Conservation (phyloP, 2,329 filamentous ascomycete genomes). For the Ophiostoma pallidulum region DNA sequence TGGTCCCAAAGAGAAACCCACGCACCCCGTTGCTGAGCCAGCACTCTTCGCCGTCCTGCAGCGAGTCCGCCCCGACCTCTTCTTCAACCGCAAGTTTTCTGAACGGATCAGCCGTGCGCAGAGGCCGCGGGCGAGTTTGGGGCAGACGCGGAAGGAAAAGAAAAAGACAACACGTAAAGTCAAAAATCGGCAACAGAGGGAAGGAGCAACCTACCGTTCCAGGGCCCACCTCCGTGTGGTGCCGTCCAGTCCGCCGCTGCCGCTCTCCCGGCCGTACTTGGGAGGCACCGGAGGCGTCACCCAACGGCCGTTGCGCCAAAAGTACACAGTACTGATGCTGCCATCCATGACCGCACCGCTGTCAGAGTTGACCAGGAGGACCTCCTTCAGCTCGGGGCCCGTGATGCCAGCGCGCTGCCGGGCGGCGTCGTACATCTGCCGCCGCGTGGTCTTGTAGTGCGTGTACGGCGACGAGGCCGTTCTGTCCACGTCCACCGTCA, state of each 20-base stretch:
- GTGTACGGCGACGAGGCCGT: conserved; percentile 55
- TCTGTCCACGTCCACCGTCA: conserved; percentile 35
- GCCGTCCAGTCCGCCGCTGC: conserved; percentile 70
- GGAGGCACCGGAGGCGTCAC: conserved; percentile 62
- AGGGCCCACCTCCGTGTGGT: conserved; percentile 80
- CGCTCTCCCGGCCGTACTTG: conserved; percentile 27
- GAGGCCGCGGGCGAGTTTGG: background rate
- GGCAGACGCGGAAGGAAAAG: too few relatives aligned
- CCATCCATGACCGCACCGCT: conserved; percentile 71
- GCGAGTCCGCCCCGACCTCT: conserved; percentile 45
- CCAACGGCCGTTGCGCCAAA: conserved; percentile 65
- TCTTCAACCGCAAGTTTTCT: conserved; percentile 57
- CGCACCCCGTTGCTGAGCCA: conserved; percentile 85
- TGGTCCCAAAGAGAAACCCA: conserved; percentile 55
- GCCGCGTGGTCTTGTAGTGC: conserved; percentile 73
- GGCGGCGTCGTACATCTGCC: conserved; percentile 62
- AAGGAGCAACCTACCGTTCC: conserved; percentile 39
- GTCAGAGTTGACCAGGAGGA: conserved; percentile 58
- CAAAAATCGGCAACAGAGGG: too few relatives aligned
- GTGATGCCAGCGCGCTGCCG: conserved; percentile 51
- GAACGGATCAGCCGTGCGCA: background rate
- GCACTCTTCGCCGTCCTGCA: conserved; percentile 65
- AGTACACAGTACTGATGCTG: conserved; percentile 72
- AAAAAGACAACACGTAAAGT: too few relatives aligned
- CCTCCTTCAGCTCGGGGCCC: conserved; percentile 52